Base-by-base conservation (phyloP, 2,329 filamentous ascomycete genomes). In the Colletotrichum lupini region DNA sequence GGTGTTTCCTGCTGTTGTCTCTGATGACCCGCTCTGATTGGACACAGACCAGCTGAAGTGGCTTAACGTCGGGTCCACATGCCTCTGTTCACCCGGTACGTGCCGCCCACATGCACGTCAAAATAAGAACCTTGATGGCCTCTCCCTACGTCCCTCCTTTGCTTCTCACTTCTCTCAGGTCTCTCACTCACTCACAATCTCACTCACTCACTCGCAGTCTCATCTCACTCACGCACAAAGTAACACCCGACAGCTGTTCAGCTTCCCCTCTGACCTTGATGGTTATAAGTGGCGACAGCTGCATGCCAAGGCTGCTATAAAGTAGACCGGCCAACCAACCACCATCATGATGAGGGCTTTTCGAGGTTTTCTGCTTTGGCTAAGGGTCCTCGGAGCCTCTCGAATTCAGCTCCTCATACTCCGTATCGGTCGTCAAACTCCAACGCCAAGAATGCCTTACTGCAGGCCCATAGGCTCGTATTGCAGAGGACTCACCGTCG, bases 121-220 rank as follows among this genome's bases (percentile, higher is more conserved):
- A 26, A 26, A 28, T 57, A 60, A 61, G 71, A 57, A 73, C 71
- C 71, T 70, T 73, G 71, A 73, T 73, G 71, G 71, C 67, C 61
- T 61, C 14, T 14, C 35, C 2, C 24, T n/a, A 14, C 28, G 32
- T 22, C 32, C 46, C 30, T 52, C 37, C 19, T 32, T 42, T 32
- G 5, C 2, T 53, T 49, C n/a, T 19, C 16, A 12, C 24, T 26
- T 22, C 16, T 19, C 12, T 19, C 30, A 8, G n/a, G n/a, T n/a
- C n/a, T n/a, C 42, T 37, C 11, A n/a, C 3, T 8, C 28, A 30
- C 28, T 22, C 8, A 30, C 7, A n/a, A n/a, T n/a, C 61, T 28
- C 49, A 3, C 4, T 35, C 59, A 32, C 9, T 32, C 12, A 42
- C 26, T 6, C 16, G 14, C 19, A 16, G 24, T 11, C 55, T 37